Percentiles rank a stretch among this genome's conserved stretches.
Evolutionary conservation across 2,329 filamentous ascomycete species (phyloP).

Genomic region (Venturiaceae sp.): DNA sequence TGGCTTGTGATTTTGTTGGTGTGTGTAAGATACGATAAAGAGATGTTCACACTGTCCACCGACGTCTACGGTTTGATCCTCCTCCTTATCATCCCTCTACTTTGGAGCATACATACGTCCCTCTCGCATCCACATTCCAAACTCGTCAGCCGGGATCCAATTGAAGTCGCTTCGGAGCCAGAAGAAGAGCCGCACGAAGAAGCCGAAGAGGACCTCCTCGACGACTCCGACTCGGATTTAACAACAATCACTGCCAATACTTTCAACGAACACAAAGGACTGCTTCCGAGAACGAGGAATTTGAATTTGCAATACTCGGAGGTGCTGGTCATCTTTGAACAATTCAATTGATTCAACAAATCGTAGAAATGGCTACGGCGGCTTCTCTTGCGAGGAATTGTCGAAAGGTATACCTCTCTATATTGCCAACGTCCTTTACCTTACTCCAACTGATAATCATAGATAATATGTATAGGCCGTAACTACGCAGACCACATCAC

Average conservation of each 20-base stretch:
- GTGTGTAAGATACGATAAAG: neutral
- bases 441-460: neutral
- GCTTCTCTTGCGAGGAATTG: slow-evolving; percentile 31
- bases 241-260: neutral
- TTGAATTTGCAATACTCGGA: neutral
- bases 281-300: neutral
- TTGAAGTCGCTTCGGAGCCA: neutral
- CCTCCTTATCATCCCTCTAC: neutral
- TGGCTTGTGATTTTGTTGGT: neutral
- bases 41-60: neutral
- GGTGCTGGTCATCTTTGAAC: slow-evolving; percentile 1
- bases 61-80: neutral
- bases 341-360: neutral
- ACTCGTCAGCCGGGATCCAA: neutral
- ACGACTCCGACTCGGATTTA: neutral
- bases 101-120: neutral
- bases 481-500: slow-evolving; percentile 98
- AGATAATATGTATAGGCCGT: slow-evolving; percentile 87
- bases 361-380: slow-evolving; percentile 3
- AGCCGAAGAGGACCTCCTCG: neutral
- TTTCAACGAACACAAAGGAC: neutral
- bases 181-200: neutral
- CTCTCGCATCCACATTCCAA: neutral
- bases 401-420: slow-evolving; percentile 30
- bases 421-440: neutral